Evolutionary conservation across 805 yeast species (phyloP).

Genomic region (Metschnikowia corniflorae): DNA sequence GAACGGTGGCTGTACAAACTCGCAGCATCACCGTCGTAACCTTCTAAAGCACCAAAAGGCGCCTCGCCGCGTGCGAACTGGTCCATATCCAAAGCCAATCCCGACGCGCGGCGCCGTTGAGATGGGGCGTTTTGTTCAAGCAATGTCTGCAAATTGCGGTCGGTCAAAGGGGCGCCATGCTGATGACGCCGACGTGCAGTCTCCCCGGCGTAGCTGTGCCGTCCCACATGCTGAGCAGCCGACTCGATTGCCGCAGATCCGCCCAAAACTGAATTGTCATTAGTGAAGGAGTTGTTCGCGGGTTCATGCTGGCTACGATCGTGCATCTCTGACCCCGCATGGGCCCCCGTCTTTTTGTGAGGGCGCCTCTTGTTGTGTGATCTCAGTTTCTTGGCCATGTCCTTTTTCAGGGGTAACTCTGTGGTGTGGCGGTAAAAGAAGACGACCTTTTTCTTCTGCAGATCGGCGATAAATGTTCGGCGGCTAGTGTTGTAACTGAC

Average conservation of each 20-base stretch:
- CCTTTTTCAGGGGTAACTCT: background rate
- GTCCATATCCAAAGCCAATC: constrained; percentile 41
- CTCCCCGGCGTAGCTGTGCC: constrained; percentile 2
- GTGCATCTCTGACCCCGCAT: background rate
- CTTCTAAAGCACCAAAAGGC: constrained; percentile 14
- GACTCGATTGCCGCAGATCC: background rate
- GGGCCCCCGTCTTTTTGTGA: constrained; percentile 3
- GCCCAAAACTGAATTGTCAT: background rate
- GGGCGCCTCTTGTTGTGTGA: constrained; percentile 10
- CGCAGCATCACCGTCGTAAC: constrained; percentile 7
- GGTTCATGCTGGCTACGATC: background rate
- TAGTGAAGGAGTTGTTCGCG: background rate
- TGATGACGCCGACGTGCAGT: constrained; percentile 3
- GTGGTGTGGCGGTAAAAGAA: no score
- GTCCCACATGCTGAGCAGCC: background rate
- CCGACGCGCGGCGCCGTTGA: constrained; percentile 15
- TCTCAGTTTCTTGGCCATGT: constrained; percentile 14
- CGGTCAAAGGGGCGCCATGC: constrained; percentile 33
- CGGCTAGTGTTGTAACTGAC: no score
- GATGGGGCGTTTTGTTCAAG: constrained; percentile 15
- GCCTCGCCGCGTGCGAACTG: constrained; percentile 31
- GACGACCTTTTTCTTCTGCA: no score
- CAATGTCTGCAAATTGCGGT: constrained; percentile 33
- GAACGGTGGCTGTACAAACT: constrained; percentile 10
- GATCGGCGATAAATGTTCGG: no score